Conservation (phyloP, 2,329 filamentous ascomycete species). For the Aspergillus felis region DNA sequence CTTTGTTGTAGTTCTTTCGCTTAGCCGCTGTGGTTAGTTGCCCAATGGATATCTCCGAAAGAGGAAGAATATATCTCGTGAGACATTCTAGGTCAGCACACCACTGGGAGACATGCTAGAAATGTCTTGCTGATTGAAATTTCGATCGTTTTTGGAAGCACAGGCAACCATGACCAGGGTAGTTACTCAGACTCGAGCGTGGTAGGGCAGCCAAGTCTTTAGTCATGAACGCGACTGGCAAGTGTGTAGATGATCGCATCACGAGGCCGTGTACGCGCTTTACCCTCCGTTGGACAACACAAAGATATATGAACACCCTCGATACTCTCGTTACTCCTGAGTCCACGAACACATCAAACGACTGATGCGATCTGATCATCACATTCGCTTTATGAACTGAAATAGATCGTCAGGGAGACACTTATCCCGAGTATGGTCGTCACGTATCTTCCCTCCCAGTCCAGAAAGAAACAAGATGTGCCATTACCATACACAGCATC, state of each 20-base stretch:
- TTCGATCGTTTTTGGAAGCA: not conserved
- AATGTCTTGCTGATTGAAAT: not conserved
- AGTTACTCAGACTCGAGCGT: not conserved
- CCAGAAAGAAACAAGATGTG: constrained; percentile 8
- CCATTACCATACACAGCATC: constrained; percentile 38
- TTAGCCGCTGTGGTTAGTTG: not conserved
- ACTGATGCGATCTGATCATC: not conserved
- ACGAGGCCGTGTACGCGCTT: not conserved
- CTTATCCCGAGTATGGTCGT: constrained; percentile 1
- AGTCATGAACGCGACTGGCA: not conserved
- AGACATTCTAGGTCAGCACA: not conserved
- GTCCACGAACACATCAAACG: not conserved
- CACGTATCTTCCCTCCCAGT: constrained; percentile 7
- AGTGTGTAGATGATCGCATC: not conserved
- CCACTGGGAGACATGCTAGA: not conserved
- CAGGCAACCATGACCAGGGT: not conserved
- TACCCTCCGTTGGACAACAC: not conserved
- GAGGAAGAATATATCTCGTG: not conserved
- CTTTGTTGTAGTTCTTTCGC: not conserved
- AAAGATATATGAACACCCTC: not conserved
- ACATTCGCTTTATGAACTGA: not conserved
- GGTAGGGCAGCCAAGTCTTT: not conserved
- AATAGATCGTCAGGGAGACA: not conserved
- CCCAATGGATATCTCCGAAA: not conserved
- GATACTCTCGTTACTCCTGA: not conserved